Conservation (phyloP, 2,329 filamentous ascomycete species). For the Arthrobotrys megalospora region DNA sequence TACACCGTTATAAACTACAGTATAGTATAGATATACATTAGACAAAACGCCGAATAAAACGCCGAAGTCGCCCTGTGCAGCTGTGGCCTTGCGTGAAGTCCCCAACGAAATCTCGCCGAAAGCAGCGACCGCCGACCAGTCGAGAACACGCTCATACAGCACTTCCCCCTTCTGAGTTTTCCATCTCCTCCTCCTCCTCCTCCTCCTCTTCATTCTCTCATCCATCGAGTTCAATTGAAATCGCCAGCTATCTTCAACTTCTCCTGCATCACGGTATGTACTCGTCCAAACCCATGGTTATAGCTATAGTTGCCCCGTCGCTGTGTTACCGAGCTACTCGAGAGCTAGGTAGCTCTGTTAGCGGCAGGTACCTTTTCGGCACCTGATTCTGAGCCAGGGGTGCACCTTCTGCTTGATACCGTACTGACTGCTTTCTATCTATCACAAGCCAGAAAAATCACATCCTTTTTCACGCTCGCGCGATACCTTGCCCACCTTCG, state of each 20-base stretch:
- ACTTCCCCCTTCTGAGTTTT: neutral
- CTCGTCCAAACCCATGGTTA: too few species aligned
- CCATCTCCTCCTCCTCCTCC: neutral
- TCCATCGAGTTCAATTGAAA: neutral
- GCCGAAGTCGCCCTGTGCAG: neutral
- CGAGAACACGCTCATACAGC: conserved; percentile 25
- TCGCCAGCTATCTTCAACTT: neutral
- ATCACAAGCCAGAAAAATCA: conserved; percentile 57
- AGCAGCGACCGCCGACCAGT: conserved; percentile 33
- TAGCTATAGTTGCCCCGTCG: neutral
- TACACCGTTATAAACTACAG: neutral
- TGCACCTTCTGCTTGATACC: conserved; percentile 59
- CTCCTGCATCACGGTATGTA: conserved; percentile 19
- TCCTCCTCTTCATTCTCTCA: conserved; percentile 9
- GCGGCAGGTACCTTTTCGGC: conserved; percentile 61
- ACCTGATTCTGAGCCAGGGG: conserved; percentile 52
- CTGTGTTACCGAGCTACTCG: conserved; percentile 37
- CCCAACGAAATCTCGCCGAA: conserved; percentile 59
- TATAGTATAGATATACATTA: neutral
- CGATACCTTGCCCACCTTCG: conserved; percentile 21
- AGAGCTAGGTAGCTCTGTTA: conserved; percentile 36
- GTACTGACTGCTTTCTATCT: conserved; percentile 62
- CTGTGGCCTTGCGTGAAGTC: conserved; percentile 2
- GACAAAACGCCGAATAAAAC: neutral
- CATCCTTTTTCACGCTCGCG: conserved; percentile 14